These are phyloP conservation scores for Globisporangium radiosum DNA, from an alignment of 352 stramenopile species.

Conservation along the genomic window DNA sequence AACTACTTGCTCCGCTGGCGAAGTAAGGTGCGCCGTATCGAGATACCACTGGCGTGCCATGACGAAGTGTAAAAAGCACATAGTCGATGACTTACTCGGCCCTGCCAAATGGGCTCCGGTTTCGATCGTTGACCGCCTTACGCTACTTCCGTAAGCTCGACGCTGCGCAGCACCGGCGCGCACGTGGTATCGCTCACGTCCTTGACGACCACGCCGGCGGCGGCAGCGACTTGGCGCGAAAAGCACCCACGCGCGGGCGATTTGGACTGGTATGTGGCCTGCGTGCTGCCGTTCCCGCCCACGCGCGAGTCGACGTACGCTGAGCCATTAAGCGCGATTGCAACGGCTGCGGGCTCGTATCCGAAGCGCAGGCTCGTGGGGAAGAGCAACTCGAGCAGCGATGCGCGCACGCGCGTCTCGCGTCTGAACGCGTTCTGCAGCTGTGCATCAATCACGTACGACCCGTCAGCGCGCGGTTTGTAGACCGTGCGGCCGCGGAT, in stretches of 20 bases:
- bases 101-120: too few species aligned
- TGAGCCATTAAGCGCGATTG: constrained; percentile 20
- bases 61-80: too few species aligned
- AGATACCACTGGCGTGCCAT: too few species aligned
- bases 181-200: constrained; percentile 15
- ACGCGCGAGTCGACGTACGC: constrained; percentile 27
- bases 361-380: constrained; percentile 18
- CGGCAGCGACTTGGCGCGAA: constrained; percentile 15
- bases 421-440: constrained; percentile 40
- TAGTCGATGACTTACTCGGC: too few species aligned
- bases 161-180: background rate
- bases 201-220: constrained; percentile 15
- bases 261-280: constrained; percentile 15
- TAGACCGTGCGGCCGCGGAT: constrained; percentile 41
- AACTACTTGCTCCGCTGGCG: too few species aligned
- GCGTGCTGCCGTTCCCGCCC: constrained; percentile 30
- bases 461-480: constrained; percentile 22
- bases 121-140: background rate
- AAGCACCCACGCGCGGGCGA: constrained; percentile 27
- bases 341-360: constrained; percentile 20
- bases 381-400: constrained; percentile 13
- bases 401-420: constrained; percentile 11
- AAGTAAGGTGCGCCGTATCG: too few species aligned
- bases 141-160: background rate
- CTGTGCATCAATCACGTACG: constrained; percentile 36